A percentile compares a stretch with the other conserved stretches of the same genome.
These are phyloP conservation scores for Phialemoniopsis sp. DNA, from an alignment of 2,329 filamentous ascomycete genomes.

Conservation along the genomic window DNA sequence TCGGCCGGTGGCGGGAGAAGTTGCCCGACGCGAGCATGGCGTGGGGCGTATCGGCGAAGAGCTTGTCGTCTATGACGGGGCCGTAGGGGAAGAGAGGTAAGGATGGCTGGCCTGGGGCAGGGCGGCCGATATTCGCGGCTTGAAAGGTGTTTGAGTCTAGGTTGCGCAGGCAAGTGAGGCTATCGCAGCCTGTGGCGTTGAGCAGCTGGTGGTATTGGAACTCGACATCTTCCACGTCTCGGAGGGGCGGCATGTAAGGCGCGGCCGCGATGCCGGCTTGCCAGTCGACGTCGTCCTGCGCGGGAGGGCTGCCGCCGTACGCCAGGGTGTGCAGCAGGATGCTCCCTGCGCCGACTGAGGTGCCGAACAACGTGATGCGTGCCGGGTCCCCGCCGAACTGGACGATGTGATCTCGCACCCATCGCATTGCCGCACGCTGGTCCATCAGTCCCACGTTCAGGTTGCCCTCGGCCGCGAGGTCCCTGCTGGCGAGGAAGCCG, in stretches of 20 bases:
- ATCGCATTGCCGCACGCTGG: conserved; percentile 63
- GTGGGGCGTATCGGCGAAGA: no score
- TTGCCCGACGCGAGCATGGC: neutral
- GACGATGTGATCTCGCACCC: conserved; percentile 62
- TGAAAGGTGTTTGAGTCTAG: conserved; percentile 13
- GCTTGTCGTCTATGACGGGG: no score
- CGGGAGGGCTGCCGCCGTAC: conserved; percentile 41
- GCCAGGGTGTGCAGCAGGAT: conserved; percentile 60
- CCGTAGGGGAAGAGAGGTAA: neutral
- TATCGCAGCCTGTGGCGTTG: conserved; percentile 12
- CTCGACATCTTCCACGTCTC: conserved; percentile 13
- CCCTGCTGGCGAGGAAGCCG: conserved; percentile 63
- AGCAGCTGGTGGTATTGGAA: conserved; percentile 11
- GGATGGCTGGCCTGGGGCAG: conserved; percentile 3
- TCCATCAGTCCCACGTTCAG: conserved; percentile 49
- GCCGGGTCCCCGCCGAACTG: conserved; percentile 66
- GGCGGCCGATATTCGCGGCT: conserved; percentile 9
- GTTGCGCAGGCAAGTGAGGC: conserved; percentile 12
- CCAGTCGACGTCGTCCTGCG: conserved; percentile 35
- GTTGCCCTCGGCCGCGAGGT: conserved; percentile 54
- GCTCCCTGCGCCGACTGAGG: conserved; percentile 62
- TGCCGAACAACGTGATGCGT: conserved; percentile 66
- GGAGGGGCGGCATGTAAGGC: conserved; percentile 7
- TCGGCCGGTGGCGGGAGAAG: no score
- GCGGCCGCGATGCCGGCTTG: conserved; percentile 45